Evolutionary conservation across 768 basidiomycete species (phyloP).

Genomic region (Lentinula boryana): DNA sequence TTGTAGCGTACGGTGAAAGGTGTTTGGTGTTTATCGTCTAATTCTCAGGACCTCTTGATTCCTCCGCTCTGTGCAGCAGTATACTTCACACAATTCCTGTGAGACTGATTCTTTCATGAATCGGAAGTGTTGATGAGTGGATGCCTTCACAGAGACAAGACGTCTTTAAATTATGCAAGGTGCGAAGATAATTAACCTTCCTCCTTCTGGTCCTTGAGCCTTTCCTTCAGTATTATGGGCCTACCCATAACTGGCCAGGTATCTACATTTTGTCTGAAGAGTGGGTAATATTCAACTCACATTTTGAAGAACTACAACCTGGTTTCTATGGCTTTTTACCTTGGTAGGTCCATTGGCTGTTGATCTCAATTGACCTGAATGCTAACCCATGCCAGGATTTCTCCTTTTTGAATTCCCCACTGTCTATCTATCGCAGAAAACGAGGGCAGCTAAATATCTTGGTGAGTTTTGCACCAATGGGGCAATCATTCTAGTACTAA

Average conservation of each 20-base stretch:
- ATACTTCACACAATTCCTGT: constrained; percentile 67
- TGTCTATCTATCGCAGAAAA: constrained; percentile 58
- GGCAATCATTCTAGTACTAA: neutral
- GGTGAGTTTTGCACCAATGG: constrained; percentile 25
- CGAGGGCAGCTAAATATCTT: constrained; percentile 55
- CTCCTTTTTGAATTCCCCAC: constrained; percentile 62
- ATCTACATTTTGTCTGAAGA: neutral
- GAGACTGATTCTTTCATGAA: constrained; percentile 12
- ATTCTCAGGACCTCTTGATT: constrained; percentile 40
- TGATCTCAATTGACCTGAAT: neutral
- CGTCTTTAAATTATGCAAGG: constrained; percentile 68
- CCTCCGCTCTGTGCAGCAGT: constrained; percentile 56
- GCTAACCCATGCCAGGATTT: constrained; percentile 30
- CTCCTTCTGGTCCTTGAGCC: neutral
- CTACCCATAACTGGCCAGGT: constrained; percentile 61
- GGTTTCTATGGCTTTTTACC: constrained; percentile 58
- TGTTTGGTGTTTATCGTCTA: neutral
- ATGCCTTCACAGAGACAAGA: constrained; percentile 48
- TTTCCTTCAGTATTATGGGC: constrained; percentile 47
- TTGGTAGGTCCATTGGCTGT: constrained; percentile 28
- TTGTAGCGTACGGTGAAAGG: neutral
- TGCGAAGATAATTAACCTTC: constrained; percentile 11
- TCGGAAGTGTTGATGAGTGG: neutral
- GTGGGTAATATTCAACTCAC: neutral
- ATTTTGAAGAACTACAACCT: constrained; percentile 45